These are phyloP conservation scores for Schrenkiella parvula DNA, from an alignment of 345 rosid genomes.

Conservation along the genomic window DNA sequence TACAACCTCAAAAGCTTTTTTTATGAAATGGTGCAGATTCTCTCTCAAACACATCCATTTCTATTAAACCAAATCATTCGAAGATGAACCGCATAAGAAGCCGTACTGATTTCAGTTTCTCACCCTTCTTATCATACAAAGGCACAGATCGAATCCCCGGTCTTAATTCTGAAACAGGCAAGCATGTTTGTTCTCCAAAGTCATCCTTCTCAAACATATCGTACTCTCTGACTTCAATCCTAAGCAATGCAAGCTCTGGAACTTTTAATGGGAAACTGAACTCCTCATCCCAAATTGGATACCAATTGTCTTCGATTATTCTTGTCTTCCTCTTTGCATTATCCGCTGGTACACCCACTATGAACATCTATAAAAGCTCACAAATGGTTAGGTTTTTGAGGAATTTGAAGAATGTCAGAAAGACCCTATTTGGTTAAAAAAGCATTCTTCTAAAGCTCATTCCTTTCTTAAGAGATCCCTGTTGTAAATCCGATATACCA, in stretches of 20 bases:
- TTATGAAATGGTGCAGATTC: background rate
- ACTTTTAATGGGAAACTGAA: conserved; percentile 67
- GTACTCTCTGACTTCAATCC: conserved; percentile 74
- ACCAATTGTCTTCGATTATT: conserved; percentile 67
- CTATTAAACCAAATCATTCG: conserved; percentile 28
- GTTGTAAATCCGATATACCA: no score
- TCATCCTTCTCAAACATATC: conserved; percentile 80
- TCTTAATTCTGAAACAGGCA: conserved; percentile 67
- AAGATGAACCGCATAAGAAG: conserved; percentile 54
- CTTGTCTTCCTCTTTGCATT: conserved; percentile 62
- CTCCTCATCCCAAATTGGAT: conserved; percentile 81
- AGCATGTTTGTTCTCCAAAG: conserved; percentile 82
- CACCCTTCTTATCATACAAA: conserved; percentile 53
- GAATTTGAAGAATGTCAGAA: background rate
- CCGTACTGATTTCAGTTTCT: conserved; percentile 54
- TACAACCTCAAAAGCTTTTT: conserved; percentile 23
- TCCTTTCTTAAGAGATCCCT: no score
- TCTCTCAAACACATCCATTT: conserved; percentile 1
- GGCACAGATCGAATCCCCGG: conserved; percentile 73
- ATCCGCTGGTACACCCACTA: conserved; percentile 78
- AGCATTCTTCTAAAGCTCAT: no score
- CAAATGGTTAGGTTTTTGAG: background rate
- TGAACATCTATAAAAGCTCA: conserved; percentile 44
- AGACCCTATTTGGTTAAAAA: background rate
- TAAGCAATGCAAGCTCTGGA: conserved; percentile 76